These are phyloP conservation scores for Pythium myriotylum DNA, from an alignment of 352 stramenopile species.

Conservation along the genomic window DNA sequence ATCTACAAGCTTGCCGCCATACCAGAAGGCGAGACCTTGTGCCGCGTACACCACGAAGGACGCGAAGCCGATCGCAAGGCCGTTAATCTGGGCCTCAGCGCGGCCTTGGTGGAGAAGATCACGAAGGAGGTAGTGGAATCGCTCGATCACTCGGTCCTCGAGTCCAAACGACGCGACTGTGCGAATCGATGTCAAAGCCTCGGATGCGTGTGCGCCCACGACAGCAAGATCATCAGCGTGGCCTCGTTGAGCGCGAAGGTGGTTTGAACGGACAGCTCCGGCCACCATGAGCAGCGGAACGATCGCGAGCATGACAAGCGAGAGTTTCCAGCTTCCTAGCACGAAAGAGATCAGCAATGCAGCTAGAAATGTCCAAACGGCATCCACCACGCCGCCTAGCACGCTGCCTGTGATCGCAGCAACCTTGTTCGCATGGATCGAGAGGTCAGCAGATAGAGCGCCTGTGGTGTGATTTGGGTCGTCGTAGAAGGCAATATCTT, in stretches of 20 bases:
- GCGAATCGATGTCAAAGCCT: conserved; percentile 30
- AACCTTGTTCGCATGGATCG: conserved; percentile 33
- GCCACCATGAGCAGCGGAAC: conserved; percentile 44
- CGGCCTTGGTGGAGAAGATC: no score
- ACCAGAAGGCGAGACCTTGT: no score
- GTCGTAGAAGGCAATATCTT: conserved; percentile 58
- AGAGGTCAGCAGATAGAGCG: conserved; percentile 26
- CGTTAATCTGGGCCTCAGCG: no score
- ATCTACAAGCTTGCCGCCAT: no score
- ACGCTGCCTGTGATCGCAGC: conserved; percentile 25
- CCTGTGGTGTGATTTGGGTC: conserved; percentile 43
- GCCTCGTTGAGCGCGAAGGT: conserved; percentile 16
- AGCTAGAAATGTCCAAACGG: conserved; percentile 30
- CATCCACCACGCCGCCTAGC: conserved; percentile 29
- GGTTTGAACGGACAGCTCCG: conserved; percentile 3
- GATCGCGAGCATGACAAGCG: conserved; percentile 40
- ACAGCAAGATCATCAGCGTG: conserved; percentile 5
- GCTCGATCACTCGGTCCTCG: no score
- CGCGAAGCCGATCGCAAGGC: no score
- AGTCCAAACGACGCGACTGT: conserved; percentile 28
- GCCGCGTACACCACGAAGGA: no score
- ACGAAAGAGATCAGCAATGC: conserved; percentile 41
- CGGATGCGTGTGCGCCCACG: conserved; percentile 30
- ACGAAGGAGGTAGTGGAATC: no score
- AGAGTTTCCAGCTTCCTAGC: conserved; percentile 39